phyloP scores from a whole-genome alignment of 169 alveolate species.

The Plasmodium malariae region DNA sequence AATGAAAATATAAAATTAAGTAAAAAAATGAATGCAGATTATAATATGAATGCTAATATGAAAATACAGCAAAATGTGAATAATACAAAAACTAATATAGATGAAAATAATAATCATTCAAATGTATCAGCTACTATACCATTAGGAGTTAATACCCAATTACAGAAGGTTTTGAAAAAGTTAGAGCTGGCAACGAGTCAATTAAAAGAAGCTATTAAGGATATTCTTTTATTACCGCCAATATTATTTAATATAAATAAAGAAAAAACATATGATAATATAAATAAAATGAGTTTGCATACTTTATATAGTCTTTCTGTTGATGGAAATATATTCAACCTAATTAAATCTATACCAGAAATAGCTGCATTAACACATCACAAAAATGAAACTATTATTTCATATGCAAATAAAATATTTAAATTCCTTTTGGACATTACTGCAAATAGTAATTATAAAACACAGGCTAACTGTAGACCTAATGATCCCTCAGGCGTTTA shows the following conservation, averaged over 20 bases:
- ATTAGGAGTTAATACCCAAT: slow-evolving; percentile 15
- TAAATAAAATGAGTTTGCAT: slow-evolving; percentile 57
- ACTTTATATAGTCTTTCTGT: slow-evolving; percentile 71
- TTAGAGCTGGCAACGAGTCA: slow-evolving; percentile 70
- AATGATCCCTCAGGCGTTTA: slow-evolving; percentile 54
- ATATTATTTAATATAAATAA: slow-evolving; percentile 68
- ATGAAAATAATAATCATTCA: slow-evolving; percentile 13
- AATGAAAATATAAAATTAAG: background rate
- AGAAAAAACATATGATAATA: slow-evolving; percentile 26
- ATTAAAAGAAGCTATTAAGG: slow-evolving; percentile 73
- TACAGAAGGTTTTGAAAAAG: slow-evolving; percentile 62
- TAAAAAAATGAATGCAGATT: background rate
- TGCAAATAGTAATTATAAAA: background rate
- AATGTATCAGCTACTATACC: background rate
- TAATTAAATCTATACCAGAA: slow-evolving; percentile 74
- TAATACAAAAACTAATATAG: background rate
- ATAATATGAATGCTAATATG: slow-evolving; percentile 3
- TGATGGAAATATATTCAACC: slow-evolving; percentile 69
- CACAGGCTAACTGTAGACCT: slow-evolving; percentile 9
- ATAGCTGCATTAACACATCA: slow-evolving; percentile 58
- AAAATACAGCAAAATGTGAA: background rate
- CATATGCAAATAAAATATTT: slow-evolving; percentile 63
- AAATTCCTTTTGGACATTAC: slow-evolving; percentile 66
- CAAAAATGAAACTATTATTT: slow-evolving; percentile 62
- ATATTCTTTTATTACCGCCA: slow-evolving; percentile 65